These are phyloP conservation scores for Phytophthora tubulina DNA, from an alignment of 352 stramenopile species.

Conservation along the genomic window DNA sequence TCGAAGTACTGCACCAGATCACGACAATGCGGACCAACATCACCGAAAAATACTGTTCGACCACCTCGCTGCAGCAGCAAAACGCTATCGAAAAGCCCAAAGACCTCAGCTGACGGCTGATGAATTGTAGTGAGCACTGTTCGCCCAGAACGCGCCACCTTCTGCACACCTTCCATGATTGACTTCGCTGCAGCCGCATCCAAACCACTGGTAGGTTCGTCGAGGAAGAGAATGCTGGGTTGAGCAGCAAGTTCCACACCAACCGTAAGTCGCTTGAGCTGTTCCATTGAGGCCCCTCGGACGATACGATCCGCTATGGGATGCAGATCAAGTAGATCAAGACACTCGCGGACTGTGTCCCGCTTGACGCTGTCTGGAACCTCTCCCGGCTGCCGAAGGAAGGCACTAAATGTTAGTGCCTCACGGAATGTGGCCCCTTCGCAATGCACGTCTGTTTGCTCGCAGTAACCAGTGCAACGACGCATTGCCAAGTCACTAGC, in stretches of 20 bases:
- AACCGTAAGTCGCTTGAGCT: conserved; percentile 65
- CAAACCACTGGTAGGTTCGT: conserved; percentile 71
- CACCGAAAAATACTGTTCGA: conserved; percentile 62
- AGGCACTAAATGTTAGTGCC: conserved; percentile 90
- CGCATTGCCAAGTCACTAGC: conserved; percentile 57
- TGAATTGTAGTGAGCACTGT: conserved; percentile 75
- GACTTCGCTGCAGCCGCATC: conserved; percentile 75
- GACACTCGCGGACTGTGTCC: conserved; percentile 76
- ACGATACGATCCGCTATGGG: conserved; percentile 61
- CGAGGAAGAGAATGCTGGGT: conserved; percentile 61
- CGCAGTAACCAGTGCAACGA: conserved; percentile 59
- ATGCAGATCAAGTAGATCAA: conserved; percentile 81
- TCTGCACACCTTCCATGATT: conserved; percentile 71
- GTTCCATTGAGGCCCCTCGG: conserved; percentile 53
- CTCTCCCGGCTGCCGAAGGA: conserved; percentile 65
- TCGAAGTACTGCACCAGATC: conserved; percentile 66
- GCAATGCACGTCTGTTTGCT: conserved; percentile 59
- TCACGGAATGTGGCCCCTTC: conserved; percentile 88
- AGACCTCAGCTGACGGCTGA: conserved; percentile 57
- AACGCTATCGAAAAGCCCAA: conserved; percentile 88
- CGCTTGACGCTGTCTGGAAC: conserved; percentile 48
- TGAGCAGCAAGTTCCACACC: conserved; percentile 58
- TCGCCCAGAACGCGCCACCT: conserved; percentile 70
- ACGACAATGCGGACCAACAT: conserved; percentile 45
- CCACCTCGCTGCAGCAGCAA: conserved; percentile 77